Evolutionary conservation across 179 eudicot species (phyloP).

Genomic region (Spergularia azorica): DNA sequence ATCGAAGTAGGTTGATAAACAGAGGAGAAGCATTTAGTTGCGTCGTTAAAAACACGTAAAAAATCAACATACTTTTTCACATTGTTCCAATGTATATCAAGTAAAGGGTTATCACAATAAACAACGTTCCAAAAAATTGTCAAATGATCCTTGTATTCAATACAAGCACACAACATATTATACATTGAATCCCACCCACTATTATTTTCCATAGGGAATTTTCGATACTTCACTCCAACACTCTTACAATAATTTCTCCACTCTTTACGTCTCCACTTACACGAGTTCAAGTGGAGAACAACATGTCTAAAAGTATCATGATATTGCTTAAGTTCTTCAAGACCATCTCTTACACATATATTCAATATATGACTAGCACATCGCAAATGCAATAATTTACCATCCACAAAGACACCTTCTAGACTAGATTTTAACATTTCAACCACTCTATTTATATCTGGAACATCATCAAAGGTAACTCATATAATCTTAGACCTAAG

Average conservation of each 20-base stretch:
- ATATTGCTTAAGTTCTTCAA: neutral
- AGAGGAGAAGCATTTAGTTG: neutral
- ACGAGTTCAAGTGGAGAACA: neutral
- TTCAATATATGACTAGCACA: neutral
- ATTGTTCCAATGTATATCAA: neutral
- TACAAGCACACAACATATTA: neutral
- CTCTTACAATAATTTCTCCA: neutral
- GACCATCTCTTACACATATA: neutral
- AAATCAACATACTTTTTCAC: neutral
- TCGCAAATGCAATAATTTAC: neutral
- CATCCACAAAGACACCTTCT: neutral
- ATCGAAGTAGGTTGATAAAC: no score
- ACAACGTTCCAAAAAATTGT: neutral
- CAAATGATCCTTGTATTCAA: neutral
- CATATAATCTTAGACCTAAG: neutral
- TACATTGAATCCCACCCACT: neutral
- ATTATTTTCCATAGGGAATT: neutral
- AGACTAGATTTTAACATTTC: no score
- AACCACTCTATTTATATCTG: neutral
- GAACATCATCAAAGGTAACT: neutral
- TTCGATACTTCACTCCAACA: neutral
- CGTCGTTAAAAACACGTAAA: neutral
- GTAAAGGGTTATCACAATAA: neutral
- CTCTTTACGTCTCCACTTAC: neutral
- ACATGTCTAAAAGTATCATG: neutral